These are phyloP conservation scores for Boletus hoseneyae DNA, from an alignment of 1,284 basidiomycete genomes.

Conservation along the genomic window DNA sequence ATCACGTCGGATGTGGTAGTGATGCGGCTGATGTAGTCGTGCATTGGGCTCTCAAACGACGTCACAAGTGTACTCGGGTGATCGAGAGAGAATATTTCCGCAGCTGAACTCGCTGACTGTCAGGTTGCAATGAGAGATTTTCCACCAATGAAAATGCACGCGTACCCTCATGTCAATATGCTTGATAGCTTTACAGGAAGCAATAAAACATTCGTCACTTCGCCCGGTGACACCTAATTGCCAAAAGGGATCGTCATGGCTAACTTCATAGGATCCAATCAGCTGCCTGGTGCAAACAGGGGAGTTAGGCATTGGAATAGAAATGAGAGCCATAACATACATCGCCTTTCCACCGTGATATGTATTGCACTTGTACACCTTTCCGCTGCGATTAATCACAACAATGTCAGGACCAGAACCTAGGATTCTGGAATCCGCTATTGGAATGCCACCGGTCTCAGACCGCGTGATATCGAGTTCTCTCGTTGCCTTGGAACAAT, in stretches of 20 bases:
- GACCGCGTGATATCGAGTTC: conserved; percentile 37
- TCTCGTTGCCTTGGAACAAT: conserved; percentile 25
- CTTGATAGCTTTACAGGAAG: conserved; percentile 33
- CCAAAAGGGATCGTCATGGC: conserved; percentile 26
- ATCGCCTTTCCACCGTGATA: conserved; percentile 27
- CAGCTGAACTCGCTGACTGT: conserved; percentile 26
- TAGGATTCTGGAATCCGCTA: conserved; percentile 45
- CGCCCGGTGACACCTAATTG: conserved; percentile 26
- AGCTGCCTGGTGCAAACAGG: conserved; percentile 18
- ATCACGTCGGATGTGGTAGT: conserved; percentile 58
- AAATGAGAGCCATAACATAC: conserved; percentile 28
- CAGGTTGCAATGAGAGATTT: conserved; percentile 7
- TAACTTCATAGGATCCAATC: conserved; percentile 22
- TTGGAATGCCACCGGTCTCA: conserved; percentile 39
- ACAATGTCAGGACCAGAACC: conserved; percentile 32
- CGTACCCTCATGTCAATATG: conserved; percentile 52
- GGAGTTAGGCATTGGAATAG: conserved; percentile 25
- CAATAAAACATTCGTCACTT: conserved; percentile 30
- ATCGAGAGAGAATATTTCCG: conserved; percentile 36
- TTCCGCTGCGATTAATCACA: conserved; percentile 45
- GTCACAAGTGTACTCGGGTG: conserved; percentile 43
- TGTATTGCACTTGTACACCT: conserved; percentile 39
- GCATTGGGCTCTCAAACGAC: conserved; percentile 42
- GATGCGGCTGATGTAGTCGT: conserved; percentile 47
- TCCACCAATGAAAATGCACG: background rate